Evolutionary conservation across 192 early-diverging fungal genomes (phyloP).

Genomic region (Piromyces finnis): DNA sequence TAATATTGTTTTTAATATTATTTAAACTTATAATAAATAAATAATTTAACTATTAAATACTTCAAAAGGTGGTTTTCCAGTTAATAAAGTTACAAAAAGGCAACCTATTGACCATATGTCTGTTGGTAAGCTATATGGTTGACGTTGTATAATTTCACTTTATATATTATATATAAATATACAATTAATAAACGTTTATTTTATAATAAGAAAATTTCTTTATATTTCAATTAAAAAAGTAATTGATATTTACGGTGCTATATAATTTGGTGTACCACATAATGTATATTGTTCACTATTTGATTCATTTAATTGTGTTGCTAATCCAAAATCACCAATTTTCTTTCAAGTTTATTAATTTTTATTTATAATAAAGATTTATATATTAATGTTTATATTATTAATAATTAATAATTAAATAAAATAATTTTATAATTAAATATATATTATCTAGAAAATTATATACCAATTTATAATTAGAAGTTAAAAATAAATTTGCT

Average conservation of each 20-base stretch:
- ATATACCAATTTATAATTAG: not conserved
- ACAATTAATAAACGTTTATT: too few species aligned
- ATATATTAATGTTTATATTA: not conserved
- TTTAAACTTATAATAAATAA: too few species aligned
- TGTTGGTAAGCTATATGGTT: conserved; percentile 48
- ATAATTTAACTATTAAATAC: too few species aligned
- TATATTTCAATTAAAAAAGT: too few species aligned
- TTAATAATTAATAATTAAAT: too few species aligned
- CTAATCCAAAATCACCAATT: conserved; percentile 65
- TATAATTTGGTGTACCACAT: conserved; percentile 68
- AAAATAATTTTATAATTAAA: too few species aligned
- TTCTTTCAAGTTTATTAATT: conserved; percentile 8
- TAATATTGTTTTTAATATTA: too few species aligned
- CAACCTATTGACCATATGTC: conserved; percentile 70
- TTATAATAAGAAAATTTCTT: too few species aligned
- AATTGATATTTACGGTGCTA: conserved; percentile 35
- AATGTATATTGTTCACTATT: conserved; percentile 47
- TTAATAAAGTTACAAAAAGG: conserved; percentile 51
- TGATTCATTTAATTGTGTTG: conserved; percentile 20
- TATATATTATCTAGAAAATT: too few species aligned
- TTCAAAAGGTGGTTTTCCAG: conserved; percentile 52
- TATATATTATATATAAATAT: too few species aligned
- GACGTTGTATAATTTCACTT: conserved; percentile 48
- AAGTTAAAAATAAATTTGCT: conserved; percentile 47
- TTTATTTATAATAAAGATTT: not conserved